Conservation (phyloP, 2,329 filamentous ascomycete genomes). For the Botryotinia calthae region DNA sequence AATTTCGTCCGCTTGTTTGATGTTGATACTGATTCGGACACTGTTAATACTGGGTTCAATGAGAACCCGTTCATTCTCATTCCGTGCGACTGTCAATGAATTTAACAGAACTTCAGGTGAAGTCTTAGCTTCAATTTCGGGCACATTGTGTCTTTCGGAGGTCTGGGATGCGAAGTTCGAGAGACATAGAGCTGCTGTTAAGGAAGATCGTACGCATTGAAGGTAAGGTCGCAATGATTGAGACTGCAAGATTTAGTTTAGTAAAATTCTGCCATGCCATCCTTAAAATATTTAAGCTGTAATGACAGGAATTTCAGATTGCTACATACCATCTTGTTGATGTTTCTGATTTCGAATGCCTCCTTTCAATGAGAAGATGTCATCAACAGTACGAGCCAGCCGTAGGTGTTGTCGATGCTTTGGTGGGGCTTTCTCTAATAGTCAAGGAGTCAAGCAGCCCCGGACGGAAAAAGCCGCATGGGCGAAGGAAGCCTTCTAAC, state of each 20-base stretch:
- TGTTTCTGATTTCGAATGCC: conserved; percentile 8
- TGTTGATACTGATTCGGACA: conserved; percentile 95
- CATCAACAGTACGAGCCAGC: conserved; percentile 20
- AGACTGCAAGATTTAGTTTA: conserved; percentile 53
- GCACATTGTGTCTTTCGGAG: conserved; percentile 95
- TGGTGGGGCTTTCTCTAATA: conserved; percentile 20
- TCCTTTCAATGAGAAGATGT: conserved; percentile 14
- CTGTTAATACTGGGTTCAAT: conserved; percentile 98
- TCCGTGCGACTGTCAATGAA: conserved; percentile 84
- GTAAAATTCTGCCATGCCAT: background rate
- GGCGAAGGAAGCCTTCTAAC: background rate
- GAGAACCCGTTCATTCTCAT: conserved; percentile 94
- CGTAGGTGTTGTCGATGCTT: conserved; percentile 27
- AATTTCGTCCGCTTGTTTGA: conserved; percentile 99
- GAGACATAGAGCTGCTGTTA: conserved; percentile 88
- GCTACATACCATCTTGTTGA: conserved; percentile 23
- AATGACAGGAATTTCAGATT: background rate
- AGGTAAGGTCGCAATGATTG: conserved; percentile 97
- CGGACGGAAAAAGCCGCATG: background rate
- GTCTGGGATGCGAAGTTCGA: conserved; percentile 98
- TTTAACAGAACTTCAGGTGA: conserved; percentile 94
- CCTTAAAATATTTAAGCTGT: background rate
- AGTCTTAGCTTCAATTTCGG: conserved; percentile 89
- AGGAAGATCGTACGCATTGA: conserved; percentile 89
- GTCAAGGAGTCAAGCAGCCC: conserved; percentile 29